Evolutionary conservation across 768 basidiomycete species (phyloP).

Genomic region (Harrya chromipes): DNA sequence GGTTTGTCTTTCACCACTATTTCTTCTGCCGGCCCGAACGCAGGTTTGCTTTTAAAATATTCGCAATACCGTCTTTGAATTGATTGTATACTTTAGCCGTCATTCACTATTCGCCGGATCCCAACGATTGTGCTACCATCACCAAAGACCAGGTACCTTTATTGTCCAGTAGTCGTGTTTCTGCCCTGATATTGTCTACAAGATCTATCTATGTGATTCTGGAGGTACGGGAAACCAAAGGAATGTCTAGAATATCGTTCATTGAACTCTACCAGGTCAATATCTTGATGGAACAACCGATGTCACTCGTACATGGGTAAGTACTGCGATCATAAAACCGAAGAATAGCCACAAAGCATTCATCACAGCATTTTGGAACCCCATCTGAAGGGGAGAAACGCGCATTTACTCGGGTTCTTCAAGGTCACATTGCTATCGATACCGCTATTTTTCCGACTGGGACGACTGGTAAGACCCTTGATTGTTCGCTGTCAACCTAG

Average conservation of each 20-base stretch:
- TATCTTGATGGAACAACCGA: constrained; percentile 95
- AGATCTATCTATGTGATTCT: constrained; percentile 82
- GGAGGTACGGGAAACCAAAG: constrained; percentile 51
- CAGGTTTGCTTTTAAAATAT: constrained; percentile 47
- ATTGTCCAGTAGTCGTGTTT: not conserved
- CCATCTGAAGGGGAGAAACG: constrained; percentile 81
- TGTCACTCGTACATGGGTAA: constrained; percentile 83
- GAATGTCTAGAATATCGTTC: not conserved
- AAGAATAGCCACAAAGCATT: not conserved
- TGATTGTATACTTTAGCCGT: constrained; percentile 51
- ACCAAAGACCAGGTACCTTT: constrained; percentile 62
- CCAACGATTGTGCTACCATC: constrained; percentile 68
- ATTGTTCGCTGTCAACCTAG: not conserved
- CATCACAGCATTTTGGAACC: constrained; percentile 75
- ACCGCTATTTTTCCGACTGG: constrained; percentile 77
- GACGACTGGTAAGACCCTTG: constrained; percentile 55
- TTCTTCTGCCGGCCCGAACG: constrained; percentile 90
- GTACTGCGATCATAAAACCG: constrained; percentile 14
- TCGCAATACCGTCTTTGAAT: not conserved
- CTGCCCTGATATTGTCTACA: constrained; percentile 36
- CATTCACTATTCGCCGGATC: constrained; percentile 89
- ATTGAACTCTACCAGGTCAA: constrained; percentile 48
- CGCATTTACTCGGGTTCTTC: constrained; percentile 87
- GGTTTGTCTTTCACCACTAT: constrained; percentile 93
- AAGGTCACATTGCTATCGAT: constrained; percentile 91